phyloP scores from a whole-genome alignment of 2,329 filamentous ascomycete species.

The Pestalotiopsis sp. region DNA sequence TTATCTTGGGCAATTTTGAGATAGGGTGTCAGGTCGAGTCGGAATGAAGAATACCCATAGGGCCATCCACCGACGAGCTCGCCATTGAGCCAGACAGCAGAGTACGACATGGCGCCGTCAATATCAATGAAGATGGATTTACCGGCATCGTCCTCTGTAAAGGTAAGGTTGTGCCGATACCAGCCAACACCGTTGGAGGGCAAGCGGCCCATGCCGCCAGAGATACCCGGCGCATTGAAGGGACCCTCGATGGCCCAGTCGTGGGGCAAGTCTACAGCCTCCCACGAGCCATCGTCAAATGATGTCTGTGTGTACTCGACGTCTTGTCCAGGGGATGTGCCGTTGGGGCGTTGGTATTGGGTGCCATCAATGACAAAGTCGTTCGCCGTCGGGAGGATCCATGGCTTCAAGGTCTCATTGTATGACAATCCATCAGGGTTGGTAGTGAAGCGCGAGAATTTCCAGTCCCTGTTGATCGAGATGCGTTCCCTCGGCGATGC shows the following conservation, averaged over 20 bases:
- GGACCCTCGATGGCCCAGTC: conserved; percentile 48
- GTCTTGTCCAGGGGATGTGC: conserved; percentile 25
- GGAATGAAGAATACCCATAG: conserved; percentile 53
- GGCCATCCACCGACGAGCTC: conserved; percentile 54
- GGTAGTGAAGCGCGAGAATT: conserved; percentile 34
- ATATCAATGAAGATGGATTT: conserved; percentile 32
- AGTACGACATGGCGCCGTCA: conserved; percentile 55
- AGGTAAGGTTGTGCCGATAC: conserved; percentile 47
- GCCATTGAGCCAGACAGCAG: conserved; percentile 55
- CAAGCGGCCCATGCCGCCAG: conserved; percentile 44
- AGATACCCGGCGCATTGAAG: conserved; percentile 36
- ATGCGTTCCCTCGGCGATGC: conserved; percentile 30
- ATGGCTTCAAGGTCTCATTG: conserved; percentile 29
- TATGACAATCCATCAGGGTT: conserved; percentile 38
- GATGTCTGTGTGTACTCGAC: conserved; percentile 29
- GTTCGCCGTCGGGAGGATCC: conserved; percentile 35
- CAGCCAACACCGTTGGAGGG: conserved; percentile 54
- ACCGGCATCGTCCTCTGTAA: conserved; percentile 18
- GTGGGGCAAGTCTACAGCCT: conserved; percentile 41
- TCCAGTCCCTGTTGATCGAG: conserved; percentile 36
- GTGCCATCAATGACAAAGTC: conserved; percentile 30
- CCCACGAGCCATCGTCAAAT: conserved; percentile 36
- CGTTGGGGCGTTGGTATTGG: conserved; percentile 25
- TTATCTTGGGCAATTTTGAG: conserved; percentile 38
- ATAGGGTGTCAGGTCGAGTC: conserved; percentile 51